Evolutionary conservation across 106 monocot genomes (phyloP), one percentile per base, ranked within the genome.

Genomic region (Platanthera zijinensis): DNA sequence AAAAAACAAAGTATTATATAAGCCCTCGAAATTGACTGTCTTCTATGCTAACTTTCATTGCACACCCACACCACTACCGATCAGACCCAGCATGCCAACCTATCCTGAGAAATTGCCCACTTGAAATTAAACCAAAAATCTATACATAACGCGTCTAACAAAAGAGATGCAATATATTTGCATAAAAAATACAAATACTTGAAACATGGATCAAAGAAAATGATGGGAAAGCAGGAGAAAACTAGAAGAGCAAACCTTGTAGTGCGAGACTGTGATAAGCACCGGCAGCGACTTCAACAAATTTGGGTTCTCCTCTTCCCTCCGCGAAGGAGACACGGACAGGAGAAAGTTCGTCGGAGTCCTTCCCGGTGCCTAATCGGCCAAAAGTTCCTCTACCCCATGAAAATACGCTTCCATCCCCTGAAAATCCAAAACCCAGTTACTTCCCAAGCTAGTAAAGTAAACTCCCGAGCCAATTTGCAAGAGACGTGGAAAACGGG

Each of bases 301-400:
- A 86, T 50, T 78, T 80, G 7, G 79, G 84, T 11, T 21, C 74
- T 56, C 8, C 45, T 11, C 7, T 62, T 9, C 51, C 52, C 21
- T 39, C 18, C 51, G 51, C 14, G 8, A 76, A 66, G 2, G 52
- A 32, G 13, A 93, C 72, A 12, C 79, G 84, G n/a, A 76, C 83
- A 18, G 93, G 93, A 5, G 61, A 51, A 46, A 81, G 84, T 83
- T 88, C 87, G 63, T 94, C 93, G 10, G 77, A 72, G 30, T 90
- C 93, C 50, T 78, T 86, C 11, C 88, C 88, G 0, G 87, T 88
- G 51, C 93, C 93, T 46, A 90, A 76, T 57, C 93, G 82, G 17
- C 90, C 90, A 74, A 90, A 94, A 15, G 83, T 86, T 50, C 90
- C 93, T 79, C 90, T 83, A 52, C 93, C 93, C 93, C 93, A 94